Evolutionary conservation across 108 stramenopile genomes (phyloP).

Genomic region (Skeletonema tropicum): DNA sequence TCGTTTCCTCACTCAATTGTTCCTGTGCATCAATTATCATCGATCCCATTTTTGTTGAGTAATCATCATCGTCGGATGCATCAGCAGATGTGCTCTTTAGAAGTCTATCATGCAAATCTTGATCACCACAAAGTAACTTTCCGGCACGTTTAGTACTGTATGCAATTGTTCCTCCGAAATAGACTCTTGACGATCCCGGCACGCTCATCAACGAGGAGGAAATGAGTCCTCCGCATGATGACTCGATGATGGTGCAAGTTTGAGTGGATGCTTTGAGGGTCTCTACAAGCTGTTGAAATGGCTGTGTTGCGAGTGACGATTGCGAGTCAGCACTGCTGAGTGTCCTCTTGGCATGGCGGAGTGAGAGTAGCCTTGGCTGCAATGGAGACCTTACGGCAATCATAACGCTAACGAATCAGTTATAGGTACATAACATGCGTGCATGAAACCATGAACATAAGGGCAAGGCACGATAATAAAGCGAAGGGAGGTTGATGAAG

Average conservation of each 20-base stretch:
- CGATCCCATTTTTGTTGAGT: too few species aligned
- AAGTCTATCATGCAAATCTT: conserved; percentile 47
- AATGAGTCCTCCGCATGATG: conserved; percentile 79
- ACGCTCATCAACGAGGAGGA: conserved; percentile 67
- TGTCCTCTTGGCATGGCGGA: neutral
- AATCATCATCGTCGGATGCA: neutral
- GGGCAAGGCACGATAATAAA: too few species aligned
- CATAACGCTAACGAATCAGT: too few species aligned
- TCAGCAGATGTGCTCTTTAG: conserved; percentile 7
- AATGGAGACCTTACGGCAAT: neutral
- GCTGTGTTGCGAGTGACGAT: conserved; percentile 37
- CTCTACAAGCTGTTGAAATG: conserved; percentile 60
- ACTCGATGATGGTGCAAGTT: conserved; percentile 77
- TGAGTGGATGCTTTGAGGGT: conserved; percentile 56
- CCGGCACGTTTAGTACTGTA: conserved; percentile 69
- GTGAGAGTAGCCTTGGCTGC: neutral
- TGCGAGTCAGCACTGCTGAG: neutral
- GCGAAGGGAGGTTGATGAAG: too few species aligned
- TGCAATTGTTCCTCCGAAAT: conserved; percentile 74
- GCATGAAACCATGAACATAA: too few species aligned
- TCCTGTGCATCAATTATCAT: neutral
- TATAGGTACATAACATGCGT: too few species aligned
- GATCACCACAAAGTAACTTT: conserved; percentile 62
- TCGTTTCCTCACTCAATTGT: conserved; percentile 44
- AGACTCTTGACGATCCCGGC: conserved; percentile 74